Evolutionary conservation across 2,329 filamentous ascomycete species (phyloP).

Genomic region (Aspergillus luchuensis): DNA sequence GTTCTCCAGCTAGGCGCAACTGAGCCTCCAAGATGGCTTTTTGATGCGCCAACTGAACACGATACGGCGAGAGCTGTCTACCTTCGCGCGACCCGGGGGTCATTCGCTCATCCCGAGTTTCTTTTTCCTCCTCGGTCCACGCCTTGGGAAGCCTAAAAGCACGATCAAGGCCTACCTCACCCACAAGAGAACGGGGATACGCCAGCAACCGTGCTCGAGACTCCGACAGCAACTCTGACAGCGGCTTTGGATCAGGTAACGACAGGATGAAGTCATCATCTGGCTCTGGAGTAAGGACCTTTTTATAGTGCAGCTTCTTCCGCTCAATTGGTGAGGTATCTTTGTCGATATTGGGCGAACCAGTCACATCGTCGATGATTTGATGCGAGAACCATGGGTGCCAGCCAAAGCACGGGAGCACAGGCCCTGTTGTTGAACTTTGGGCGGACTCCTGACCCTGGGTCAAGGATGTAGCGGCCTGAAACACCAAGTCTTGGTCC

Average conservation of each 20-base stretch:
- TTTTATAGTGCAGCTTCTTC: slow-evolving; percentile 55
- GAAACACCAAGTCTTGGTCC: slow-evolving; percentile 61
- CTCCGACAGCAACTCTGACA: slow-evolving; percentile 55
- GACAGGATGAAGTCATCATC: slow-evolving; percentile 51
- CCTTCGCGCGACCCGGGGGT: slow-evolving; percentile 65
- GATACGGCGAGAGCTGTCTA: slow-evolving; percentile 58
- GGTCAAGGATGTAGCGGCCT: slow-evolving; percentile 46
- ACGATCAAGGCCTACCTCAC: slow-evolving; percentile 65
- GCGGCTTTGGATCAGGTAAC: slow-evolving; percentile 57
- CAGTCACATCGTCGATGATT: slow-evolving; percentile 51
- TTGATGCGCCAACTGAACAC: slow-evolving; percentile 61
- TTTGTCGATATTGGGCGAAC: slow-evolving; percentile 22
- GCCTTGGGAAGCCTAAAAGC: slow-evolving; percentile 61
- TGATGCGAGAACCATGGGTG: slow-evolving; percentile 70
- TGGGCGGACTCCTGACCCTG: slow-evolving; percentile 34
- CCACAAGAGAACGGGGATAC: slow-evolving; percentile 60
- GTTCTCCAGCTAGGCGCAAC: slow-evolving; percentile 59
- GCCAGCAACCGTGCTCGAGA: slow-evolving; percentile 51
- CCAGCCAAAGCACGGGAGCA: slow-evolving; percentile 67
- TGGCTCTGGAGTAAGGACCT: slow-evolving; percentile 52
- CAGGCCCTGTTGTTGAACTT: slow-evolving; percentile 39
- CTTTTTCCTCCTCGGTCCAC: slow-evolving; percentile 43
- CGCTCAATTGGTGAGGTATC: slow-evolving; percentile 21
- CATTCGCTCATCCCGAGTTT: slow-evolving; percentile 39
- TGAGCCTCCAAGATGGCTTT: slow-evolving; percentile 59